Percentiles rank a stretch among this genome's conserved stretches.
Evolutionary conservation across 2,329 filamentous ascomycete species (phyloP).

Genomic region (Allantophomopsis cytisporea): DNA sequence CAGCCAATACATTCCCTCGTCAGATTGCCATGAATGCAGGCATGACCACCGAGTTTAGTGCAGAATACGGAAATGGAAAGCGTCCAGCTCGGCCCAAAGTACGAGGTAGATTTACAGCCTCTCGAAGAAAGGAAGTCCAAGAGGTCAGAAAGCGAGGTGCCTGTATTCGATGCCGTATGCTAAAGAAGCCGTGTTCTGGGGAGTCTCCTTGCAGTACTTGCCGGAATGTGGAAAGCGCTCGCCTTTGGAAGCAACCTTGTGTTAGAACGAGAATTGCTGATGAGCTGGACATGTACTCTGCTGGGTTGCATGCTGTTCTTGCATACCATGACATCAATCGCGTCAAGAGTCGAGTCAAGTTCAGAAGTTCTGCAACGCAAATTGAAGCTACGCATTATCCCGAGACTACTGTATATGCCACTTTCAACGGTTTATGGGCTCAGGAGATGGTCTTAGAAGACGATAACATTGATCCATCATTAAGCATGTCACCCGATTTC

Average conservation of each 20-base stretch:
- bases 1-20: conserved; percentile 6
- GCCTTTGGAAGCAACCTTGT: conserved; percentile 52
- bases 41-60: conserved; percentile 17
- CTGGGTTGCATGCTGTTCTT: conserved; percentile 48
- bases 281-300: conserved; percentile 48
- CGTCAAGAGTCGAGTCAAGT: conserved; percentile 33
- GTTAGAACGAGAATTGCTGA: conserved; percentile 48
- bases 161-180: conserved; percentile 50
- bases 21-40: conserved; percentile 10
- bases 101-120: conserved; percentile 41
- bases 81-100: conserved; percentile 25
- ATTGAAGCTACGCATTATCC: conserved; percentile 48
- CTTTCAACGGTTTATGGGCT: conserved; percentile 15
- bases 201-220: conserved; percentile 51
- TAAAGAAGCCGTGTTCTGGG: conserved; percentile 53
- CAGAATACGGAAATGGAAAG: conserved; percentile 17
- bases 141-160: conserved; percentile 51
- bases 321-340: conserved; percentile 44
- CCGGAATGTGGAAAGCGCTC: conserved; percentile 45
- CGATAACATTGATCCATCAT: conserved; percentile 18
- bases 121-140: conserved; percentile 49
- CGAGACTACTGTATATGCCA: conserved; percentile 21
- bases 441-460: conserved; percentile 11
- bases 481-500: conserved; percentile 17
- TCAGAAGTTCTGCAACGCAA: conserved; percentile 27